Conservation (phyloP, 257 asterid species). For the Leptodermis oblonga region DNA sequence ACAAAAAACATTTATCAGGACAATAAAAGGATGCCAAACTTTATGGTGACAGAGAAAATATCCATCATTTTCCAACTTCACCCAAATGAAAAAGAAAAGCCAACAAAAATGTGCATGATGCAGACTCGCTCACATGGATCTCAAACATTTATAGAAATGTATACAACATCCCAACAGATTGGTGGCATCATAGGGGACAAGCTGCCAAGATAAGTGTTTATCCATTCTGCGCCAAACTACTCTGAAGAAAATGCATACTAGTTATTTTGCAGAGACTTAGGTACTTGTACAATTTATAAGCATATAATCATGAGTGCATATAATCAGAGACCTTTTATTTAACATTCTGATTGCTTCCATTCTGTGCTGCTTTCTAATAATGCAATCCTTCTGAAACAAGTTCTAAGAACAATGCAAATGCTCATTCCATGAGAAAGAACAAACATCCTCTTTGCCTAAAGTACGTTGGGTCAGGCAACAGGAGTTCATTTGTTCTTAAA, state of each 20-base stretch:
- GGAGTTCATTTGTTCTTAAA: not conserved
- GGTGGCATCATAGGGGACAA: not conserved
- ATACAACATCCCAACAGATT: not conserved
- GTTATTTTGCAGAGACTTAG: not conserved
- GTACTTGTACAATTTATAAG: not conserved
- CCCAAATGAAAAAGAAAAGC: not conserved
- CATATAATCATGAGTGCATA: no score
- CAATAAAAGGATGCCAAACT: not conserved
- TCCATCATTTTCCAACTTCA: not conserved
- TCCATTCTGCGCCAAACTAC: not conserved
- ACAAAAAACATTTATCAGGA: not conserved
- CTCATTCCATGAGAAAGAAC: not conserved
- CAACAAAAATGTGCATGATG: not conserved
- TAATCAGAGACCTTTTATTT: not conserved
- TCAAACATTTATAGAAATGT: not conserved
- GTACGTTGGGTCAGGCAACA: not conserved
- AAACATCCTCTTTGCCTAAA: not conserved
- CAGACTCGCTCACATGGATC: not conserved
- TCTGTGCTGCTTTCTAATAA: not conserved
- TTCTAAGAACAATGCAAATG: not conserved
- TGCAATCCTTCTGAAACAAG: not conserved
- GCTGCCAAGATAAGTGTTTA: not conserved
- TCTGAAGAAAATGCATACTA: not conserved
- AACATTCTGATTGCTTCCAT: slow-evolving; percentile 2
- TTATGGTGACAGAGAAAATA: not conserved